Evolutionary conservation across 805 yeast genomes (phyloP).

Genomic region (Ogataea nonfermentans): DNA sequence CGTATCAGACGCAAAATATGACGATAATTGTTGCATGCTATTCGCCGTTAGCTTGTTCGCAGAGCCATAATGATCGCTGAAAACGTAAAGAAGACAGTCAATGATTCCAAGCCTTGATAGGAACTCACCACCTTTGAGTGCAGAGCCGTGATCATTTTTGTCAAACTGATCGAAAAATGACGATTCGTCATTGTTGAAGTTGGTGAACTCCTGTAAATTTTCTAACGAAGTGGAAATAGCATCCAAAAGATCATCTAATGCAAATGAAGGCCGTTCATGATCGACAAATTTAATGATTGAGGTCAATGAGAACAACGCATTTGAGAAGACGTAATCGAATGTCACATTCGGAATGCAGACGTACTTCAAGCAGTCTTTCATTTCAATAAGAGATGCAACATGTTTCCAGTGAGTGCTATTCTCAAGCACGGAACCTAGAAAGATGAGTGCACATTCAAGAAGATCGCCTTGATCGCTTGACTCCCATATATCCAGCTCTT

Average conservation of each 20-base stretch:
- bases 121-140: slow-evolving; percentile 32
- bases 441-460: slow-evolving; percentile 49
- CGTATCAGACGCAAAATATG: slow-evolving; percentile 38
- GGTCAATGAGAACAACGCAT: slow-evolving; percentile 49
- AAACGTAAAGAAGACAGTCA: slow-evolving; percentile 46
- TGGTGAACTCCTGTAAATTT: slow-evolving; percentile 26
- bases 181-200: slow-evolving; percentile 27
- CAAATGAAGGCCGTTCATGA: slow-evolving; percentile 52
- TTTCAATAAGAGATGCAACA: slow-evolving; percentile 37
- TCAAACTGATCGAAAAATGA: slow-evolving; percentile 41
- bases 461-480: slow-evolving; percentile 43
- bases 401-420: slow-evolving; percentile 49
- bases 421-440: slow-evolving; percentile 51
- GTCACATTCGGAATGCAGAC: slow-evolving; percentile 54
- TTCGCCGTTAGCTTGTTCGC: slow-evolving; percentile 49
- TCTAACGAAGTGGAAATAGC: slow-evolving; percentile 16
- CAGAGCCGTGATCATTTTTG: slow-evolving; percentile 21
- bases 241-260: slow-evolving; percentile 26
- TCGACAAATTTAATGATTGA: slow-evolving; percentile 57
- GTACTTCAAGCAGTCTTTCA: slow-evolving; percentile 47
- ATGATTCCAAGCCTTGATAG: slow-evolving; percentile 38
- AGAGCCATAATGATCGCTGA: slow-evolving; percentile 56
- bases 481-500: slow-evolving; percentile 53
- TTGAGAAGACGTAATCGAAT: slow-evolving; percentile 57
- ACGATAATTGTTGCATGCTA: slow-evolving; percentile 41